These are phyloP conservation scores for Tilletia indica DNA, from an alignment of 1,284 basidiomycete genomes.

Conservation along the genomic window DNA sequence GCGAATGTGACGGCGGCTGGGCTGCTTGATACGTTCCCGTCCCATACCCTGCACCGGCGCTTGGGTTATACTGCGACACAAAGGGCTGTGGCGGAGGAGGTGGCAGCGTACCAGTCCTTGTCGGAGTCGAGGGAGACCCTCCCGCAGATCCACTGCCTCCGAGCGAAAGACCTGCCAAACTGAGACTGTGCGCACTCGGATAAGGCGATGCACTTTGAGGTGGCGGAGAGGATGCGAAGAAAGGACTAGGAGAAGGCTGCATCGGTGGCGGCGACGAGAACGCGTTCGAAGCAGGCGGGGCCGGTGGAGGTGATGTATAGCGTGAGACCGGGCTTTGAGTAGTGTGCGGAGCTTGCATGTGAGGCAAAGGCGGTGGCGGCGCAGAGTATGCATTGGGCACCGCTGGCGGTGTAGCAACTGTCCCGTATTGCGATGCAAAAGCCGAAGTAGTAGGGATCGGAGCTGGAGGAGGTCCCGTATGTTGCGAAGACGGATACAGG, in stretches of 20 bases:
- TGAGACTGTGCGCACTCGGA: not conserved
- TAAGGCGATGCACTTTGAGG: not conserved
- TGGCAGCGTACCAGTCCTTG: not conserved
- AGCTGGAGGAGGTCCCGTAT: not conserved
- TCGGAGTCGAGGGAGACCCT: too few relatives aligned
- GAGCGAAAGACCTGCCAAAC: conserved; percentile 14
- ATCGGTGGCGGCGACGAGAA: not conserved
- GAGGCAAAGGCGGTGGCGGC: not conserved
- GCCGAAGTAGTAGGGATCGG: not conserved
- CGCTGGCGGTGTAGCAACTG: not conserved
- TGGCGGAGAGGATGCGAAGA: conserved; percentile 2
- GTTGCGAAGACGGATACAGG: not conserved
- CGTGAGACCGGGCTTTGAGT: not conserved
- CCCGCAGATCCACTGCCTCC: not conserved
- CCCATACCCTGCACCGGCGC: not conserved
- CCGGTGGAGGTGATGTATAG: not conserved
- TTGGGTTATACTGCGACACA: conserved; percentile 4
- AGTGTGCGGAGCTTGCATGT: not conserved
- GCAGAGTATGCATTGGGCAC: not conserved
- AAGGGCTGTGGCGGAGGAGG: conserved; percentile 14
- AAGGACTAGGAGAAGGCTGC: not conserved
- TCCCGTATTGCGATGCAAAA: conserved; percentile 3
- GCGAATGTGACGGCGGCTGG: conserved; percentile 26
- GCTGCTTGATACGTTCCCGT: not conserved
- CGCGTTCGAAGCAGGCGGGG: too few relatives aligned